Base-by-base conservation (phyloP, 352 stramenopile species). In the Globisporangium viniferum region DNA sequence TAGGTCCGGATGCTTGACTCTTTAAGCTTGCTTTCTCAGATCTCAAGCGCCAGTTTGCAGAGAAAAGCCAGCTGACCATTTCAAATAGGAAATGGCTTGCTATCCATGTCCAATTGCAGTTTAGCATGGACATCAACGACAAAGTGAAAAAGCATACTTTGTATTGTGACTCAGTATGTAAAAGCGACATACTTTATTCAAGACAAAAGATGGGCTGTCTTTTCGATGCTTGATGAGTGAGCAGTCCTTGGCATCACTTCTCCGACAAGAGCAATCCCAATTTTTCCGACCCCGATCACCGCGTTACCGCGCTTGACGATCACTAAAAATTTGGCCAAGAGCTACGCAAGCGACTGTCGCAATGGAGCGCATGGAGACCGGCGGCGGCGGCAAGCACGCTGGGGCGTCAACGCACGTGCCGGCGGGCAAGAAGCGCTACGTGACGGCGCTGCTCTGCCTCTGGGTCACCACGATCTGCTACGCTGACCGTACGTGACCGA, bases 381-480 rank as follows among this genome's bases (percentile, higher is more conserved):
- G 27, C 24, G 55, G 27, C 24, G 55, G 35, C 31, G 46, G 12
- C 41, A 64, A 57, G 44, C 24, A 49, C 64, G 29, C 15, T n/a
- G 10, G 14, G 20, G 18, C 22, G 36, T 1, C 14, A 35, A 9
- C 1, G 31, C 31, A 5, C 3, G 27, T 15, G 58, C 69, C 69
- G 4, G 56, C 24, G 46, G 79, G 79, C 33, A 71, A 58, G 44
- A 84, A 84, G 1, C 86, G 86, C 70, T 92, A 92, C 74, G 53
- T 90, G 55, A 96, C 86, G 39, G 82, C 88, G 9, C 70, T 87
- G 55, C 69, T 94, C 53, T 93, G 86, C 61, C 76, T 93, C 49
- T 84, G 83, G 51, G 81, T 91, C 57, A 89, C 86, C 44, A 91
- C 81, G 18, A 91, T 95, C 68, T 95, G 86, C 77, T 95, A 95